A percentile compares a stretch with the other conserved stretches of the same genome.
Evolutionary conservation across 306 rosid species (phyloP).

Genomic region (Lathyrus oleraceus): DNA sequence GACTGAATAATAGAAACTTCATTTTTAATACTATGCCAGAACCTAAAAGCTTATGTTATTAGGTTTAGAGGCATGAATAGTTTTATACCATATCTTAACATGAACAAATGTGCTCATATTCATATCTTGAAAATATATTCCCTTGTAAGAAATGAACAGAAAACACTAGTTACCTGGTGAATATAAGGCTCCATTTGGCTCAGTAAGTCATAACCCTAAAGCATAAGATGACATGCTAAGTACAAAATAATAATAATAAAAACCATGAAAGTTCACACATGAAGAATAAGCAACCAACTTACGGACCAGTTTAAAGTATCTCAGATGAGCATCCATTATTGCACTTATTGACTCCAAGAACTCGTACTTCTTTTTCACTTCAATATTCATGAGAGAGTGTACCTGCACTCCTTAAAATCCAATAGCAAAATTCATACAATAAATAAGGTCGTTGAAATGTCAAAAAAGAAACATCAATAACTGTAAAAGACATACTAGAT

Average conservation of each 20-base stretch:
- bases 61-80: not conserved
- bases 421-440: slow-evolving; percentile 44
- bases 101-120: slow-evolving; percentile 4
- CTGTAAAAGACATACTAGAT: slow-evolving; percentile 73
- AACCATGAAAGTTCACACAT: slow-evolving; percentile 14
- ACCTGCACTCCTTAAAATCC: slow-evolving; percentile 91
- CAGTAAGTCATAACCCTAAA: slow-evolving; percentile 81
- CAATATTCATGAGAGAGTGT: slow-evolving; percentile 83
- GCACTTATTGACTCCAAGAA: slow-evolving; percentile 97
- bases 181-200: slow-evolving; percentile 96
- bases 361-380: slow-evolving; percentile 92
- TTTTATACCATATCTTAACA: slow-evolving; percentile 14
- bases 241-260: slow-evolving; percentile 23
- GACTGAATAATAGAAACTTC: not conserved
- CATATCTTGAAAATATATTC: slow-evolving; percentile 3
- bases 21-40: not conserved
- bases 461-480: slow-evolving; percentile 31
- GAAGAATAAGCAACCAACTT: slow-evolving; percentile 33
- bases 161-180: slow-evolving; percentile 71
- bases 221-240: slow-evolving; percentile 43
- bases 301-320: slow-evolving; percentile 97
- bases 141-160: slow-evolving; percentile 17
- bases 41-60: not conserved
- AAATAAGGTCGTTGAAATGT: slow-evolving; percentile 34
- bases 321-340: slow-evolving; percentile 95